Evolutionary conservation across 805 yeast genomes (phyloP), one percentile per base, ranked within the genome.

Genomic region (Saccharomyces eubayanus): DNA sequence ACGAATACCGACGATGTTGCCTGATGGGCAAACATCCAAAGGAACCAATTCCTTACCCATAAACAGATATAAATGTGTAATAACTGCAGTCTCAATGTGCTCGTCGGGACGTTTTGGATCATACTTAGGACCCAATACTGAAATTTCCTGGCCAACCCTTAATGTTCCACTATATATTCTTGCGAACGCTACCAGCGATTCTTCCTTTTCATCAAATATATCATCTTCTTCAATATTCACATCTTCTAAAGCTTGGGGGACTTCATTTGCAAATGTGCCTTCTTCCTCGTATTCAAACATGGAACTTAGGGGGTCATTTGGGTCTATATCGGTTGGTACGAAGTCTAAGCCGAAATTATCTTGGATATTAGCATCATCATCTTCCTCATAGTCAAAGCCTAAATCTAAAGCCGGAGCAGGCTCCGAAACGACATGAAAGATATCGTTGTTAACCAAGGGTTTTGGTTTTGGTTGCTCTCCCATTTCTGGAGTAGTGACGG

Each of bases 11-110:
- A 89, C 95, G 56, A 94, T 89, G 60, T 87, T 89, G 31, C 99
- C 99, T 0, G 97, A 92, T 1, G 96, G 96, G 5, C 92, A 96
- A 16, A 77, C 77, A 46, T 84, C 79, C 57, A 94, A 74, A 2
- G 91, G 77, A 2, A 90, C 82, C 36, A 92, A 72, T 55, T 94
- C 97, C 59, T 92, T 77, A 20, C 99, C 99, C 98, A 94, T 94
- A 52, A 94, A 75, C 53, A 94, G 72, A 62, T 81, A 91, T 43
- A 94, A 71, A 46, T 84, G 87, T 5, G 86, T 78, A 40, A 94
- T 77, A 12, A 77, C 81, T 1, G 86, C 80, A 6, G 76, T 78
- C 29, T 80, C 73, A 29, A 77, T 72, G 55, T 84, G 79, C 59
- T 84, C 83, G 9, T 69, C 73, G 16, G 84, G 84, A 43, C 75